phyloP scores from a whole-genome alignment of 2,329 filamentous ascomycete species.

The Neoarthrinium moseri region DNA sequence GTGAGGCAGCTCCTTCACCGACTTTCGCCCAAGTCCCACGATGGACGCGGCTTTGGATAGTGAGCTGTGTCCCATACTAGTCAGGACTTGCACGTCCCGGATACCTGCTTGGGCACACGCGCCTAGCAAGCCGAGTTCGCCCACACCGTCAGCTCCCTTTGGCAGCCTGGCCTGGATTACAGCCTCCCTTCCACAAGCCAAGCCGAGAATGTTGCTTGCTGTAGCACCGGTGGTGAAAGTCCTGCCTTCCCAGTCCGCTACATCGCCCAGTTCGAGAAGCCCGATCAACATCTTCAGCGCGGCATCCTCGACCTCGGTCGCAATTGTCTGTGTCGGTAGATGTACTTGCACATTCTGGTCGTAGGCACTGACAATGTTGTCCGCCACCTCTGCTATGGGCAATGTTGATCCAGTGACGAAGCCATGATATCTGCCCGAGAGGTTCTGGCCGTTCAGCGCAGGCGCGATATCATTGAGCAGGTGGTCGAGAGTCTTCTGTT shows the following conservation, averaged over 20 bases:
- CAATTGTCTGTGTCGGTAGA: conserved; percentile 70
- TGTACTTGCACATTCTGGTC: conserved; percentile 88
- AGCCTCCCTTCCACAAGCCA: conserved; percentile 63
- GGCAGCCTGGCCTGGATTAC: conserved; percentile 44
- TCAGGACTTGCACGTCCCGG: conserved; percentile 71
- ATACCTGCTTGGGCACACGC: conserved; percentile 66
- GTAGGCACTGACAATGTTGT: conserved; percentile 75
- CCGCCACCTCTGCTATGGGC: conserved; percentile 76
- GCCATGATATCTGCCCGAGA: conserved; percentile 73
- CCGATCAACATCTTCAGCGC: conserved; percentile 69
- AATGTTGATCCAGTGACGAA: conserved; percentile 84
- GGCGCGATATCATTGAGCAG: conserved; percentile 47
- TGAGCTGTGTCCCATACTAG: conserved; percentile 81
- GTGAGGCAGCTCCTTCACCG: conserved; percentile 60
- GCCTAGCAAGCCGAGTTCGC: conserved; percentile 66
- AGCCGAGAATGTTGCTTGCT: conserved; percentile 78
- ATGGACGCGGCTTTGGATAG: conserved; percentile 80
- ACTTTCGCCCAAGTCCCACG: conserved; percentile 71
- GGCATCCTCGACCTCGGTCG: conserved; percentile 73
- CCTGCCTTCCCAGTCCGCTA: conserved; percentile 56
- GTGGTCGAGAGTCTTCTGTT: conserved; percentile 36
- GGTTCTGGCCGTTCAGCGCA: conserved; percentile 65
- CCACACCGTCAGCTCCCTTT: conserved; percentile 46
- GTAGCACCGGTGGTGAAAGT: conserved; percentile 65
- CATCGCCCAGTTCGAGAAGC: conserved; percentile 61